Base-by-base conservation (phyloP, 2,329 filamentous ascomycete species). In the Aureobasidium sp. region DNA sequence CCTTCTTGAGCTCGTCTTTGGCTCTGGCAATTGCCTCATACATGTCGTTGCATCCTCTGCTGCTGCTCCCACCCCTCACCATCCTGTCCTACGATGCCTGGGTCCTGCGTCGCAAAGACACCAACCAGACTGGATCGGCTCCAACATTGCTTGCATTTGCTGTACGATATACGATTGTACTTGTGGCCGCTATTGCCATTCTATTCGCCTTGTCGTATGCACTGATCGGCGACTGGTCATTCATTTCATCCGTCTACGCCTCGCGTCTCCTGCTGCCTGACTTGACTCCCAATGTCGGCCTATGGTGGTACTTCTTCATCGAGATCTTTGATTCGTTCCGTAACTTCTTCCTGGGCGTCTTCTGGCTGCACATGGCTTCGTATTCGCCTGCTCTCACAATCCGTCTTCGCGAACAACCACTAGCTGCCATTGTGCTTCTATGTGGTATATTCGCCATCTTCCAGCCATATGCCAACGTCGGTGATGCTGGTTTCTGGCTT, bases 231-330 rank as follows among this genome's bases (percentile, higher is more conserved):
- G 95, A 92, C 1, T 96, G 90, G 89, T 87, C 92, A 65, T 99
- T 97, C 71, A 75, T 97, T 24, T 76, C 82, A 8, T 91, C 92
- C 24, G 97, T 94, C 0, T 99, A 99, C 75, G 92, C 93, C 68
- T 90, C 96, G 51, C 92, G 96, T 69, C 82, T 99, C 41, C 86
- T 94, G 0, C 83, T 99, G 2, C 90, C 92, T 9, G 94, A 99
- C 72, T 81, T 99, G 44, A 95, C 93, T 0, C 94, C 94, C 13
- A 99, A 97, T 67, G 89, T 95, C 34, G 94, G 94, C 1, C 81
- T 99, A 1, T 99, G 94, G 94, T 99, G 94, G 94, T 99, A 99
- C 76, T 99, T 99, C 77, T 97, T 99, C 73, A 96, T 95, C 68
- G 93, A 99, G 73, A 99, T 99, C 86, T 99, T 99, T 73, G 94